Evolutionary conservation across 208 protist genomes (phyloP).

Genomic region (Herpetomonas tarakana): DNA sequence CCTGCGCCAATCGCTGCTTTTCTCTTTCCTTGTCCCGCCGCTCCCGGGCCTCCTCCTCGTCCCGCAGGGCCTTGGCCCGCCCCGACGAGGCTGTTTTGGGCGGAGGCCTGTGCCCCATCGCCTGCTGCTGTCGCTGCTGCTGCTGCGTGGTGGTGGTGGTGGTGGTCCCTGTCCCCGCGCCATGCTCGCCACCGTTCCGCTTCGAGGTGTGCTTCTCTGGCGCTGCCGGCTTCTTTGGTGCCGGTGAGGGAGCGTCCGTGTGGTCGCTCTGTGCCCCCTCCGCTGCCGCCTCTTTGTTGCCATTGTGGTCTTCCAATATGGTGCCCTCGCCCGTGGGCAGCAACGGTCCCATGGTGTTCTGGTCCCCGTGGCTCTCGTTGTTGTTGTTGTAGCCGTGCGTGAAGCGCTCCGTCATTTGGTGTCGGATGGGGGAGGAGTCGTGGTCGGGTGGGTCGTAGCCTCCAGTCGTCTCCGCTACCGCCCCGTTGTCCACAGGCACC

Average conservation of each 20-base stretch:
- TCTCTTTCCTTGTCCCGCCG: constrained; percentile 1
- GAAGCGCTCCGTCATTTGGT: no score
- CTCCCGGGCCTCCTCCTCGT: neutral
- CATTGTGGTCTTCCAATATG: neutral
- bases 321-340: neutral
- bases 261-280: neutral
- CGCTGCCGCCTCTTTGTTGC: neutral
- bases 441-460: neutral
- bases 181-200: no score
- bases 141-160: no score
- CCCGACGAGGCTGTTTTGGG: neutral
- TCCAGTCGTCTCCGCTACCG: neutral
- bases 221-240: neutral
- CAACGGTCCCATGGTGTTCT: no score
- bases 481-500: neutral
- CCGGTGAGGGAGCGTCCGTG: neutral
- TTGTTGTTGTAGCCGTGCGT: no score
- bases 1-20: neutral
- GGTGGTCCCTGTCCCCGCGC: no score
- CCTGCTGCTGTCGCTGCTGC: no score
- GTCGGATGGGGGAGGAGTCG: neutral
- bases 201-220: no score
- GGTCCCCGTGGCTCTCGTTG: neutral
- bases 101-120: neutral
- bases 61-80: neutral